Evolutionary conservation across 768 basidiomycete genomes (phyloP).

Genomic region (Hericium rajendrae): DNA sequence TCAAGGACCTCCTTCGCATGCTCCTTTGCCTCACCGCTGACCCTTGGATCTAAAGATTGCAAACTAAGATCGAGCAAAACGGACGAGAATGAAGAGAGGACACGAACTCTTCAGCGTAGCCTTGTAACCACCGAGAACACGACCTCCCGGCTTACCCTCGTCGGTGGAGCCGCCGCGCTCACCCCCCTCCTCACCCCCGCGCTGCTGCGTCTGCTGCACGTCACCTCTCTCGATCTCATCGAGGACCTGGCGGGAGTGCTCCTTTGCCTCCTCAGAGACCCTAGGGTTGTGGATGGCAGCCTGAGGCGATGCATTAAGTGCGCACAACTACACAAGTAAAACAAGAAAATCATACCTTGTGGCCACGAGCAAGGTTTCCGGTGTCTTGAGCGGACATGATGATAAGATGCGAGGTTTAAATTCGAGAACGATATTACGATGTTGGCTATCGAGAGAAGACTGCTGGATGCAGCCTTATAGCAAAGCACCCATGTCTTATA

Average conservation of each 20-base stretch:
- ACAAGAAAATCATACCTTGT: not conserved
- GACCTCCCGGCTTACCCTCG: conserved; percentile 14
- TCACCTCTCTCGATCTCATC: conserved; percentile 9
- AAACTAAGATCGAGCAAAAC: not conserved
- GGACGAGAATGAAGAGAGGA: not conserved
- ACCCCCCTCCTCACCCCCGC: conserved; percentile 2
- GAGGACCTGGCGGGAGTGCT: conserved; percentile 19
- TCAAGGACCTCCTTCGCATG: conserved; percentile 14
- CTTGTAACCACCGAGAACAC: conserved; percentile 21
- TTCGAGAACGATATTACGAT: too few relatives aligned
- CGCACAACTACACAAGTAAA: not conserved
- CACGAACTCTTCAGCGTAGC: conserved; percentile 19
- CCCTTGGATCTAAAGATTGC: conserved; percentile 17
- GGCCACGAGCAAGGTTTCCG: conserved; percentile 1
- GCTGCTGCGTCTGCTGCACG: not conserved
- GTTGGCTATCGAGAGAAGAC: too few relatives aligned
- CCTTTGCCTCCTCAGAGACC: conserved; percentile 23
- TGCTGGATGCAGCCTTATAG: too few relatives aligned
- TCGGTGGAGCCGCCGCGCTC: not conserved
- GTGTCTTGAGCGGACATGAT: not conserved
- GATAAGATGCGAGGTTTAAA: not conserved
- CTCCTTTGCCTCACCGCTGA: conserved; percentile 19
- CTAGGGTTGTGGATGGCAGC: conserved; percentile 22
- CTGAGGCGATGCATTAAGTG: conserved; percentile 3
- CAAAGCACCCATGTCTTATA: too few relatives aligned